These are phyloP conservation scores for Arachnomyces sp. DNA, from an alignment of 2,329 filamentous ascomycete species.

Conservation along the genomic window DNA sequence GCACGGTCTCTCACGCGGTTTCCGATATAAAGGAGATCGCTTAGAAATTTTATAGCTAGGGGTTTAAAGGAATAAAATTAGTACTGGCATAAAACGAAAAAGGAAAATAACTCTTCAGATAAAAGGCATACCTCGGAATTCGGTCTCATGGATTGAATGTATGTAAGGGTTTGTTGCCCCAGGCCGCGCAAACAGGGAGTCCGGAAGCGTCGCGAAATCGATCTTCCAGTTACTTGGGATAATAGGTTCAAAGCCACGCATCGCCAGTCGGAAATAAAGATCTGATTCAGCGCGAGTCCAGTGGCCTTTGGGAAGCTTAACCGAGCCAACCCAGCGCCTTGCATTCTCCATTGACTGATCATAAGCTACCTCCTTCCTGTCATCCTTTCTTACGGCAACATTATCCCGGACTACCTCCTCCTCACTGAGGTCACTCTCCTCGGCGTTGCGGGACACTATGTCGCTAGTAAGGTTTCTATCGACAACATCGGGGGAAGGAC, in stretches of 20 bases:
- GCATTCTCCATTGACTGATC: constrained; percentile 26
- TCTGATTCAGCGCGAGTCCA: constrained; percentile 48
- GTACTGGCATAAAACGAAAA: background rate
- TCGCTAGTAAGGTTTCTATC: constrained; percentile 7
- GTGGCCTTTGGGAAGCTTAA: constrained; percentile 34
- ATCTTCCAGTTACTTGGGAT: constrained; percentile 45
- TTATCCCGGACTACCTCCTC: constrained; percentile 13
- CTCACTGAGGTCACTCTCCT: constrained; percentile 12
- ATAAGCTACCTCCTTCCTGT: constrained; percentile 19
- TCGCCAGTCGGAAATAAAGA: constrained; percentile 46
- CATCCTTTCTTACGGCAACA: constrained; percentile 11
- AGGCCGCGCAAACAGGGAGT: constrained; percentile 41
- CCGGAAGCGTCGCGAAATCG: constrained; percentile 49
- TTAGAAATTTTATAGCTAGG: constrained; percentile 44
- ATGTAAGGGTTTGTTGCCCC: constrained; percentile 40
- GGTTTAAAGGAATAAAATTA: constrained; percentile 1
- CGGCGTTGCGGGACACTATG: constrained; percentile 9
- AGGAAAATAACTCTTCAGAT: background rate
- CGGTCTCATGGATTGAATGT: constrained; percentile 30
- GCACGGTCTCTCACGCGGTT: constrained; percentile 45
- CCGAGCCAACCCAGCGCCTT: constrained; percentile 27
- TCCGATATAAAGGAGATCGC: constrained; percentile 44
- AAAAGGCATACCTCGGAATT: constrained; percentile 39
- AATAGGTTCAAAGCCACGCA: constrained; percentile 51
- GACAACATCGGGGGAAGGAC: constrained; percentile 7